Evolutionary conservation across 129 eudicot genomes (phyloP), one percentile per base, ranked within the genome.

Genomic region (Tanacetum coccineum): DNA sequence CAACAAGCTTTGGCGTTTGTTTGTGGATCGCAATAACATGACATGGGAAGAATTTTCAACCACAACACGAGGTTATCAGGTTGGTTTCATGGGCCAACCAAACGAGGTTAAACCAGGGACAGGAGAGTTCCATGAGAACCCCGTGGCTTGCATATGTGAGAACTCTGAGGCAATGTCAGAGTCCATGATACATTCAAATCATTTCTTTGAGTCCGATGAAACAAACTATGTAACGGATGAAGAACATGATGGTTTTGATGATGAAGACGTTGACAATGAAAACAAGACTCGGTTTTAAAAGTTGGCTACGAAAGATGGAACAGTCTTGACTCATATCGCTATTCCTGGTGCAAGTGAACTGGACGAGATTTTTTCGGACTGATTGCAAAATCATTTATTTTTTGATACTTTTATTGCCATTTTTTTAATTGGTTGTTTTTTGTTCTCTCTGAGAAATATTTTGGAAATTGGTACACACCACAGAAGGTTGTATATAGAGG

Each of bases 311-410:
- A 62, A 26, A 61, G 56, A 45, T n/a, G 76, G 18, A 18, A 25
- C 68, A 19, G 80, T 66, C 60, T 75, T 47, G 62, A 76, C 70
- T 39, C 54, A 48, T 9, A 40, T 66, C 9, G 48, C 46, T 18
- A 64, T 49, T 39, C 22, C 74, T 11, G 87, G 72, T 46, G 77
- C 30, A 13, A 76, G 56, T 22, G 84, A 79, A 49, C 21, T 67
- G 13, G 80, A 79, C 46, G 84, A 79, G 49, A 67, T 83, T 39
- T 70, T 79, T 65, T 75, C 80, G 3, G 87, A 83, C 59, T 71
- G 63, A 67, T 55, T 53, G 21, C 14, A 18, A 20, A 20, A 21
- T 55, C 61, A 19, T 55, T 3, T 21, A 55, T 18, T 21, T 56
- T 22, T 56, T 56, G 13, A 56, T 22, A 56, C 39, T 48, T 48